Evolutionary conservation across 768 basidiomycete species (phyloP), one percentile per base, ranked within the genome.

Genomic region (Auriscalpium orientale): DNA sequence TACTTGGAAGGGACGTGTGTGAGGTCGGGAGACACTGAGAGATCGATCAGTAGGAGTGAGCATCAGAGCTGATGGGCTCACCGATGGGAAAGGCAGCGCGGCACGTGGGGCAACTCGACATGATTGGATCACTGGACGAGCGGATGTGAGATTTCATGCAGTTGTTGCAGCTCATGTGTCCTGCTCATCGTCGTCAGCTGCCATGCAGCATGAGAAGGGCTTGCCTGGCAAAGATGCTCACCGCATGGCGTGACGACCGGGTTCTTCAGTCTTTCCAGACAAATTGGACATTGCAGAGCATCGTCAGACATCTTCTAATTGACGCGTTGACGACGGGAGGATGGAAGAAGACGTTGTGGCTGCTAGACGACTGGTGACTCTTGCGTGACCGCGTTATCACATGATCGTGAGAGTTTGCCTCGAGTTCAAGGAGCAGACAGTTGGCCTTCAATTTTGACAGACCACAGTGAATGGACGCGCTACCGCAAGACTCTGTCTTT

Each of bases 201-300:
- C 15, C 13, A 6, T 55, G 18, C 35, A 9, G 8, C 34, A 5
- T 7, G 46, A 20, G n/a, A 10, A 4, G 7, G 13, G 8, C 9
- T 12, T 22, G n/a, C 21, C 15, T 1, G 20, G 36, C n/a, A 35
- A 20, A 18, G 34, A 11, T 18, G 54, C 61, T 37, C 37, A 57
- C 61, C 56, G 10, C 61, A 61, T 6, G 58, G 61, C 12, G 56
- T 50, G 18, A 47, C 56, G 0, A 60, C 47, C 2, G 59, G 58
- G 12, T 57, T 34, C 11, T 35, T 44, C 49, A 57, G 28, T 43
- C 8, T 43, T 11, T 60, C 61, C 13, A 57, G 44, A 49, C 61
- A 62, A 28, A 62, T 55, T 2, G 58, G 51, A 43, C 61, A 62
- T 10, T 57, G 47, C 33, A 11, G 36, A n/a, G 28, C 12, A 28